A percentile compares a stretch with the other conserved stretches of the same genome.
Evolutionary conservation across 768 basidiomycete genomes (phyloP).

Genomic region (Tubosaeta sp.): DNA sequence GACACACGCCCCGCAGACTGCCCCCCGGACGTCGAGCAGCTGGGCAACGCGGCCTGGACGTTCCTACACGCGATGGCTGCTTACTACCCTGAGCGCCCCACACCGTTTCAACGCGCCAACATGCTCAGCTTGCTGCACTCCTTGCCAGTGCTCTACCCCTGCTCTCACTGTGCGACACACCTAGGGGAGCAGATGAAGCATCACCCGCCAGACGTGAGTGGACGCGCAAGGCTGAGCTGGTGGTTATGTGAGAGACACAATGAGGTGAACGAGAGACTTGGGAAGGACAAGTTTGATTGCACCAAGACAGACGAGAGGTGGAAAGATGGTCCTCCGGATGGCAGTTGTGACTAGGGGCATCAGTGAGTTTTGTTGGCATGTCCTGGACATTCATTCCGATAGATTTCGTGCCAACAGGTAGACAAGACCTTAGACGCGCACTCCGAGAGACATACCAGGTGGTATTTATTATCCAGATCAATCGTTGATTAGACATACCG

Average conservation of each 20-base stretch:
- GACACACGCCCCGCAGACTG: slow-evolving; percentile 59
- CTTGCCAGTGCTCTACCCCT: slow-evolving; percentile 84
- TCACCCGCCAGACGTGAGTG: slow-evolving; percentile 75
- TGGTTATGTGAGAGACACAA: slow-evolving; percentile 96
- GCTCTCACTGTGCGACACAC: slow-evolving; percentile 78
- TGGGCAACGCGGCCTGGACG: slow-evolving; percentile 93
- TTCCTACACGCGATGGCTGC: slow-evolving; percentile 95
- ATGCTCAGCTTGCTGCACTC: slow-evolving; percentile 81
- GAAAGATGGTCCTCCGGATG: slow-evolving; percentile 87
- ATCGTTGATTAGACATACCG: background rate
- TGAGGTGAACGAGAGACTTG: slow-evolving; percentile 82
- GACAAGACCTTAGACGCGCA: too few relatives aligned
- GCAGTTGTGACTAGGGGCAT: slow-evolving; percentile 74
- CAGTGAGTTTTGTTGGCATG: slow-evolving; percentile 7
- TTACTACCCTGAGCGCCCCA: slow-evolving; percentile 86
- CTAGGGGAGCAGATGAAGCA: slow-evolving; percentile 65
- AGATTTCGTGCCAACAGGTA: background rate
- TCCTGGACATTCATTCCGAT: background rate
- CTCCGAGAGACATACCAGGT: too few relatives aligned
- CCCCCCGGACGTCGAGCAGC: slow-evolving; percentile 84
- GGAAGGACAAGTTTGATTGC: slow-evolving; percentile 84
- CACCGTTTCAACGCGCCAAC: slow-evolving; percentile 67
- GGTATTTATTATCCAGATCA: background rate
- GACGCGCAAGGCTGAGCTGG: slow-evolving; percentile 58
- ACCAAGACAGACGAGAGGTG: slow-evolving; percentile 80